Percentiles rank a stretch among this genome's conserved stretches.
Conservation (phyloP, 2,329 filamentous ascomycete species). For the Xylaria sp. region DNA sequence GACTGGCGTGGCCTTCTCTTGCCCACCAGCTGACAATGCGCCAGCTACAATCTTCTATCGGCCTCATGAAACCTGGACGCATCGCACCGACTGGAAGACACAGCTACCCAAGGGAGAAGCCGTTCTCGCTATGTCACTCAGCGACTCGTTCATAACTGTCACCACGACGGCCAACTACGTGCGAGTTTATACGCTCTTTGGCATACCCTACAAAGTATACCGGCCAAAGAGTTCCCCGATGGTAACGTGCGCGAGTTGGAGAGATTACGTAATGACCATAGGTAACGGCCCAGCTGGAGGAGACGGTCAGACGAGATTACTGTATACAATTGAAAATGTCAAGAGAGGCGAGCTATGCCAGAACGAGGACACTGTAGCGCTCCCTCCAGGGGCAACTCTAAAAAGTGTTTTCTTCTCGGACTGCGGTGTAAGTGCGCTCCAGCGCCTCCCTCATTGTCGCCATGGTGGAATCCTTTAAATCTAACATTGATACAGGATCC, state of each 20-base stretch:
- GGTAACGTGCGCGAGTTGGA: conserved; percentile 93
- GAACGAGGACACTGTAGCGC: conserved; percentile 89
- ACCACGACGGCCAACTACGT: conserved; percentile 90
- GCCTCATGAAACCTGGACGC: conserved; percentile 96
- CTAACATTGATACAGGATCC: conserved; percentile 72
- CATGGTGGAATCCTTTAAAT: conserved; percentile 24
- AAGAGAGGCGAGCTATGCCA: conserved; percentile 95
- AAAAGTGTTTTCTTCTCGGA: conserved; percentile 93
- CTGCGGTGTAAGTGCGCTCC: conserved; percentile 72
- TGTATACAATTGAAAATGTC: conserved; percentile 95
- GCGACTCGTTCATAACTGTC: conserved; percentile 89
- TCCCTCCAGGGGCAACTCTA: conserved; percentile 78
- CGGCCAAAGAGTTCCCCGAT: conserved; percentile 90
- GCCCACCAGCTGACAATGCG: conserved; percentile 72
- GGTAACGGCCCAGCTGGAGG: conserved; percentile 88
- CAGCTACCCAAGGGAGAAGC: conserved; percentile 88
- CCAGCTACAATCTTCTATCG: conserved; percentile 93
- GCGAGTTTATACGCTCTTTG: conserved; percentile 91
- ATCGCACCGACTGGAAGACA: conserved; percentile 89
- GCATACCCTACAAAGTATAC: conserved; percentile 88
- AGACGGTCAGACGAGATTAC: conserved; percentile 80
- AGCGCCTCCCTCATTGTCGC: conserved; percentile 22
- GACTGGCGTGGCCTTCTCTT: conserved; percentile 86
- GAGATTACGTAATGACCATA: conserved; percentile 95
- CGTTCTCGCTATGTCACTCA: conserved; percentile 88